phyloP scores from a whole-genome alignment of 306 rosid species.

The Nissolia schottii region DNA sequence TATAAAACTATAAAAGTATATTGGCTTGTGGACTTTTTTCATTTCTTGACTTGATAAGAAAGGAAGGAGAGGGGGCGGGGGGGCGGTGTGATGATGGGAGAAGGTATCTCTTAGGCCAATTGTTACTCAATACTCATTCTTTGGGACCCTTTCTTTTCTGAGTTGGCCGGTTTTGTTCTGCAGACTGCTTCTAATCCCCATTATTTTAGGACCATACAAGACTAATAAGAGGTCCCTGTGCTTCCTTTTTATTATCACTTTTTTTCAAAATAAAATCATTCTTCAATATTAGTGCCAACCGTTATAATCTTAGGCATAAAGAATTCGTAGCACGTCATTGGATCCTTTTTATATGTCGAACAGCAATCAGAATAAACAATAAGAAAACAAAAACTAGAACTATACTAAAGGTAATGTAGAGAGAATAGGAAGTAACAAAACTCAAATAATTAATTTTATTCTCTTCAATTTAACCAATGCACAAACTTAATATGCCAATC shows the following conservation, averaged over 20 bases:
- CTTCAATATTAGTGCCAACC: background rate
- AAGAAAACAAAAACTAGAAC: background rate
- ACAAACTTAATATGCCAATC: background rate
- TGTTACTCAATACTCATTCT: background rate
- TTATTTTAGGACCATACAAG: background rate
- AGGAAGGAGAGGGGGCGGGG: background rate
- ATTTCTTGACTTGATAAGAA: slow-evolving; percentile 20
- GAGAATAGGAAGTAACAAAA: background rate
- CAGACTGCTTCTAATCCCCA: background rate
- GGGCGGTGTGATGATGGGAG: slow-evolving; percentile 24
- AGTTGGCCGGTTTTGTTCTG: background rate
- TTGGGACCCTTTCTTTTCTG: slow-evolving; percentile 16
- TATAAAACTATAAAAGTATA: background rate
- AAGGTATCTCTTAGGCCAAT: slow-evolving; percentile 20
- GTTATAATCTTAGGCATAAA: background rate
- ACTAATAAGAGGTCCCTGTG: background rate
- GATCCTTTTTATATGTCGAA: background rate
- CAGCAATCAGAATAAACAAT: background rate
- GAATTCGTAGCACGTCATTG: background rate
- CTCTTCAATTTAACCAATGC: background rate
- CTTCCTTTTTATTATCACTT: background rate
- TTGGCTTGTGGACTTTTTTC: background rate
- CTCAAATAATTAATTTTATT: background rate
- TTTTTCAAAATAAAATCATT: background rate
- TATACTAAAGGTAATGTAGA: background rate